A percentile compares a stretch with the other conserved stretches of the same genome.
phyloP scores from a whole-genome alignment of 768 basidiomycete species.

The Amanita pallidorosea region DNA sequence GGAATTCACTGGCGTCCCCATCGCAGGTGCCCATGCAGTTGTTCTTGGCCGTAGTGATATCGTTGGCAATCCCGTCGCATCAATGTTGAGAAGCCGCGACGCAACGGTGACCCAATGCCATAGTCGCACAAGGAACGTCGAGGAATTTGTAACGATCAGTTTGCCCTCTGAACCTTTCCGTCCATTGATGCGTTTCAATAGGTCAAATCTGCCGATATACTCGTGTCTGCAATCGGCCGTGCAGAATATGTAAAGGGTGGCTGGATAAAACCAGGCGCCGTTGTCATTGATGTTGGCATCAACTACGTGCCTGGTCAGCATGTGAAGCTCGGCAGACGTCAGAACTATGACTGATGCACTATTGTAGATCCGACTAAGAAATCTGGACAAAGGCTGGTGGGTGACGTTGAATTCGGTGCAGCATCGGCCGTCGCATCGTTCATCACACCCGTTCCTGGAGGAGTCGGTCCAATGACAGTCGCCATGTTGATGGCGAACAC shows the following conservation, averaged over 20 bases:
- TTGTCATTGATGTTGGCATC: conserved; percentile 97
- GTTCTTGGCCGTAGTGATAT: conserved; percentile 97
- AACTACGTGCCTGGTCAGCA: conserved; percentile 82
- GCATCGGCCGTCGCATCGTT: conserved; percentile 73
- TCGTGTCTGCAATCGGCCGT: conserved; percentile 96
- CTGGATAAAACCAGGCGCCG: conserved; percentile 92
- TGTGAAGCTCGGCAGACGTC: neutral
- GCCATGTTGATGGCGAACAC: conserved; percentile 98
- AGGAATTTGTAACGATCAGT: conserved; percentile 50
- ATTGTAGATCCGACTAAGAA: conserved; percentile 76
- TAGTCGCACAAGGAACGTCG: conserved; percentile 75
- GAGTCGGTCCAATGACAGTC: conserved; percentile 99
- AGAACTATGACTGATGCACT: neutral
- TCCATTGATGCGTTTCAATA: conserved; percentile 16
- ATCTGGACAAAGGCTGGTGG: conserved; percentile 90
- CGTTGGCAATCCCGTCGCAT: conserved; percentile 90
- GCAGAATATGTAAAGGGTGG: conserved; percentile 83
- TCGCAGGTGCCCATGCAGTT: conserved; percentile 76
- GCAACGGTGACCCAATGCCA: conserved; percentile 99
- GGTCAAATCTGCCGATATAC: conserved; percentile 81
- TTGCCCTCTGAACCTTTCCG: neutral
- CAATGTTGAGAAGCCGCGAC: conserved; percentile 80
- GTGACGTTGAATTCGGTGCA: conserved; percentile 82
- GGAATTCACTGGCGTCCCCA: conserved; percentile 70
- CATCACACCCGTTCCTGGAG: conserved; percentile 97